Percentiles rank a stretch among this genome's conserved stretches.
Evolutionary conservation across 768 basidiomycete species (phyloP).

Genomic region (Pisolithus albus): DNA sequence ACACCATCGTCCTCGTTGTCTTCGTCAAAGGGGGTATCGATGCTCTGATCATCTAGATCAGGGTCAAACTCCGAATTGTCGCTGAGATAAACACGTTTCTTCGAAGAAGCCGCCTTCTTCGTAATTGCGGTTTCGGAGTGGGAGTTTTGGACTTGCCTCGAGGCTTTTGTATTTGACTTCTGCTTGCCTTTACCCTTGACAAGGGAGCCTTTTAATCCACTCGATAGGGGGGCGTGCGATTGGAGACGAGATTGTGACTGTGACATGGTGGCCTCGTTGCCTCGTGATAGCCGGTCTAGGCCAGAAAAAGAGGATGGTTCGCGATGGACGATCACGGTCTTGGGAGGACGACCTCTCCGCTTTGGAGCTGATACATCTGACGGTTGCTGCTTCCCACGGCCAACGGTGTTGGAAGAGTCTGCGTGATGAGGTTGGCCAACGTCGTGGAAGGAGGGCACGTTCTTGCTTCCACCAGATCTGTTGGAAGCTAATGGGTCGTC

Average conservation of each 20-base stretch:
- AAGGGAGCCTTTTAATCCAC: conserved; percentile 18
- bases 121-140: conserved; percentile 34
- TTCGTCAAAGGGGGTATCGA: conserved; percentile 27
- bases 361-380: conserved; percentile 28
- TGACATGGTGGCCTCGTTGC: conserved; percentile 30
- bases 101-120: conserved; percentile 15
- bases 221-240: conserved; percentile 18
- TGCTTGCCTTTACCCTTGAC: conserved; percentile 12
- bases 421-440: conserved; percentile 8
- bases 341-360: conserved; percentile 54
- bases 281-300: conserved; percentile 17
- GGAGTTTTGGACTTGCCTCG: conserved; percentile 32
- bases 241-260: conserved; percentile 31
- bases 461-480: conserved; percentile 29
- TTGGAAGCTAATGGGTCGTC: conserved; percentile 28
- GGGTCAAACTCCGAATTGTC: conserved; percentile 20
- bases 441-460: conserved; percentile 8
- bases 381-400: conserved; percentile 15
- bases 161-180: conserved; percentile 26
- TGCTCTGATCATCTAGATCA: conserved; percentile 32
- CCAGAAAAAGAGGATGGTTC: conserved; percentile 9
- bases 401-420: conserved; percentile 21
- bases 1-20: conserved; percentile 27
- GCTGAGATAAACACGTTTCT: conserved; percentile 9
- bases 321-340: conserved; percentile 33